Conservation (phyloP, 345 rosid genomes). For the Syzygium grande region DNA sequence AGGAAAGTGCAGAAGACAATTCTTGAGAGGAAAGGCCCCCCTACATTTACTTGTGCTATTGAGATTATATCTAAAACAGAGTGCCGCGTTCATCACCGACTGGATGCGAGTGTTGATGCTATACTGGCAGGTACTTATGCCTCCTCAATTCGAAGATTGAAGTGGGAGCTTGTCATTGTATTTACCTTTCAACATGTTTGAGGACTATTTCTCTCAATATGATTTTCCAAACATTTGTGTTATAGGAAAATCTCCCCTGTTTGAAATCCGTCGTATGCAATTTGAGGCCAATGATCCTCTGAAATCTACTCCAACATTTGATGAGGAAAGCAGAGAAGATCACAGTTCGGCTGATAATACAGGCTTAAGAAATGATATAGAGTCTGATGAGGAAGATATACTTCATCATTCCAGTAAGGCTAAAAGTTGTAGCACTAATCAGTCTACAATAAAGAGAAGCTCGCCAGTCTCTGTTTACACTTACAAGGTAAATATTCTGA, state of each 20-base stretch:
- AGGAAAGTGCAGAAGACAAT: constrained; percentile 94
- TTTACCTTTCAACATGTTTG: neutral
- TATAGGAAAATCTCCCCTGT: constrained; percentile 69
- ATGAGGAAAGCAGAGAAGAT: constrained; percentile 28
- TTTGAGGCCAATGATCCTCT: constrained; percentile 30
- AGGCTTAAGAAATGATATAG: constrained; percentile 21
- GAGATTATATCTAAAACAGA: constrained; percentile 83
- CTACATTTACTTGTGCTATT: constrained; percentile 81
- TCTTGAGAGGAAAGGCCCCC: constrained; percentile 90
- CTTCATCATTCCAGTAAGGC: constrained; percentile 16
- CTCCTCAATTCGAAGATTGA: neutral
- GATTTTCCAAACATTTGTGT: neutral
- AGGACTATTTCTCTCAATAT: neutral
- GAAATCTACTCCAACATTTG: constrained; percentile 20
- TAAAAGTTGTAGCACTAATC: constrained; percentile 21
- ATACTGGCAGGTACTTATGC: constrained; percentile 56
- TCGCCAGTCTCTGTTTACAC: constrained; percentile 58
- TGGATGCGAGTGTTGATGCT: constrained; percentile 89
- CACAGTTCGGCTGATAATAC: constrained; percentile 18
- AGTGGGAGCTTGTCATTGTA: neutral
- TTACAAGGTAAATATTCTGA: constrained; percentile 46
- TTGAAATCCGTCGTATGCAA: constrained; percentile 63
- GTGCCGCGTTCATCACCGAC: constrained; percentile 75
- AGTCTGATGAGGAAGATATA: constrained; percentile 57
- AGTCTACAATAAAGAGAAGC: constrained; percentile 28